Conservation (phyloP, 1,284 basidiomycete species). For the Heterobasidion irregulare region DNA sequence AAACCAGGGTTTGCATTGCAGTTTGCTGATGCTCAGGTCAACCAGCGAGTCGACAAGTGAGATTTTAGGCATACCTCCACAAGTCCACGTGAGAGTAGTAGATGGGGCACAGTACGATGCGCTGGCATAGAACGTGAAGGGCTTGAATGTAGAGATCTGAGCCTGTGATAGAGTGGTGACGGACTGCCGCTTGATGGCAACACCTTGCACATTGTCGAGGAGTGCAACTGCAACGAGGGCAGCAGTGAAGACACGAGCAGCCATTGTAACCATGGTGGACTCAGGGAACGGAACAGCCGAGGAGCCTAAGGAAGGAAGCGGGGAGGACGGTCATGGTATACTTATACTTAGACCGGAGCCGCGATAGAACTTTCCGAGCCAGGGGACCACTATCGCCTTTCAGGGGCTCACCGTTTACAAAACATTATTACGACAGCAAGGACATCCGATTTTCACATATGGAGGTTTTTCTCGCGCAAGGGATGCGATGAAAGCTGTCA, state of each 20-base stretch:
- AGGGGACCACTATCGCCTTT: no score
- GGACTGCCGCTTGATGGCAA: neutral
- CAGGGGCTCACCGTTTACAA: no score
- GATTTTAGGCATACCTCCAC: conserved; percentile 22
- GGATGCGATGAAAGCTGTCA: no score
- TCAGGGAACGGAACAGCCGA: no score
- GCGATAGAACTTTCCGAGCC: no score
- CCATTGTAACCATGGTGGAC: neutral
- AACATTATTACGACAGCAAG: no score
- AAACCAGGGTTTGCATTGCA: conserved; percentile 49
- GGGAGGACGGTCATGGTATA: no score
- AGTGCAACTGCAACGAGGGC: neutral
- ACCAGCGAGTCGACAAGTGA: neutral
- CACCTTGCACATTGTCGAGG: neutral
- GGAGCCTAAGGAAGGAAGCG: no score
- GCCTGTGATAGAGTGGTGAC: conserved; percentile 23
- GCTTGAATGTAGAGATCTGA: conserved; percentile 26
- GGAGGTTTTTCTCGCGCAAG: no score
- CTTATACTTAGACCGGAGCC: no score
- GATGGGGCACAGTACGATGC: conserved; percentile 26
- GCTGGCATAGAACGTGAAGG: conserved; percentile 30
- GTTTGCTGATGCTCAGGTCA: conserved; percentile 25
- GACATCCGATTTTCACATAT: no score
- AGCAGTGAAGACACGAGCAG: neutral
- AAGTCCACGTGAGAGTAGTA: conserved; percentile 24